These are phyloP conservation scores for Sarocladium brachiariae DNA, from an alignment of 2,329 filamentous ascomycete genomes.

Conservation along the genomic window DNA sequence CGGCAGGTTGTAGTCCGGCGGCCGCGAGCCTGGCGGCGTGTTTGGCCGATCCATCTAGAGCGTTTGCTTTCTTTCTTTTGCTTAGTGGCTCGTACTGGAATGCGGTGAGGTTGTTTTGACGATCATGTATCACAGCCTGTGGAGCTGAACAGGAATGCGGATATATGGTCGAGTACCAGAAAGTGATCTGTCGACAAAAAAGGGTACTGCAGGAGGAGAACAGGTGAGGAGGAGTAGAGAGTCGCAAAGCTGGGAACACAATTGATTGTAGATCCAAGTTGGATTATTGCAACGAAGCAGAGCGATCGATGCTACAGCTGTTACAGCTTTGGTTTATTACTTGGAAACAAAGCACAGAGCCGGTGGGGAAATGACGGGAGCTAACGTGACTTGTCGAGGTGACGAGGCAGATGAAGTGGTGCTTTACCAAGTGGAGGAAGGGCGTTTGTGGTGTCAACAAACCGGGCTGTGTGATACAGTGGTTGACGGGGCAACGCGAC, in stretches of 20 bases:
- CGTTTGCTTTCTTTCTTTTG: too few species aligned
- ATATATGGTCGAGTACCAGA: neutral
- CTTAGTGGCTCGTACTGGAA: neutral
- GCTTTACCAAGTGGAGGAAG: neutral
- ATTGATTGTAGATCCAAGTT: neutral
- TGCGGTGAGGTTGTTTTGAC: neutral
- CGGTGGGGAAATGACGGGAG: neutral
- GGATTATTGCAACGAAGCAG: neutral
- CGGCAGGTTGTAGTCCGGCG: slow-evolving; percentile 52
- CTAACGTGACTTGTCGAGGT: slow-evolving; percentile 8
- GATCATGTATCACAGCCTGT: neutral
- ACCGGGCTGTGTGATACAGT: neutral
- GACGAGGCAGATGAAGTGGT: slow-evolving; percentile 5
- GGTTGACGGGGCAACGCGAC: slow-evolving; percentile 7
- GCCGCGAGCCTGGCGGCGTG: slow-evolving; percentile 37
- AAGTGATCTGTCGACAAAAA: neutral
- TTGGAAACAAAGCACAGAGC: neutral
- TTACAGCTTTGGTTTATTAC: neutral
- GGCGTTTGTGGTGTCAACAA: slow-evolving; percentile 4
- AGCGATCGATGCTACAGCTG: neutral
- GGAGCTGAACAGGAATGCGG: slow-evolving; percentile 1
- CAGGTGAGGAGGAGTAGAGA: neutral
- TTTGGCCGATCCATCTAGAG: slow-evolving; percentile 41
- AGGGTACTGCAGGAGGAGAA: neutral
- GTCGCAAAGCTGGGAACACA: neutral